Conservation (phyloP, 345 rosid genomes). For the Syzygium aromaticum region DNA sequence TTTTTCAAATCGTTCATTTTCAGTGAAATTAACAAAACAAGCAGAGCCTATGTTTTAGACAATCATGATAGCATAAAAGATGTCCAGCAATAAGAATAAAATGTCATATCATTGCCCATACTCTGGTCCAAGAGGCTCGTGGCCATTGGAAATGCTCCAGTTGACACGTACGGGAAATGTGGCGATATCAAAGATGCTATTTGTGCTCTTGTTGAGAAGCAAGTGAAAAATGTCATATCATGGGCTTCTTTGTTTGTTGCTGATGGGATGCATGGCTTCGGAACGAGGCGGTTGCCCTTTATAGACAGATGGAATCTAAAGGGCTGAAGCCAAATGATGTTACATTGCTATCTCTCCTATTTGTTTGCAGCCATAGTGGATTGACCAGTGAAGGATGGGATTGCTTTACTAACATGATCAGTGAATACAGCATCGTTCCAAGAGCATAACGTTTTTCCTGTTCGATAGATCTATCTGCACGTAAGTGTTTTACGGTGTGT, state of each 20-base stretch:
- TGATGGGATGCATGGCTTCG: conserved; percentile 56
- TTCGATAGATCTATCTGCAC: conserved; percentile 59
- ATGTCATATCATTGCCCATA: no score
- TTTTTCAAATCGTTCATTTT: no score
- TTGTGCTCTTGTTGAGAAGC: conserved; percentile 38
- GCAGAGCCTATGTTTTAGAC: background rate
- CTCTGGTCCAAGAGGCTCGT: no score
- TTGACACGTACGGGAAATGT: conserved; percentile 73
- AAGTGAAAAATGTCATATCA: conserved; percentile 48
- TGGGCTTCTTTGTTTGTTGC: conserved; percentile 69
- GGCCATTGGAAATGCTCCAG: conserved; percentile 48
- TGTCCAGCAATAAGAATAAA: no score
- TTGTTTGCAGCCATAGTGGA: conserved; percentile 67
- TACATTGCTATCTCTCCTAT: conserved; percentile 57
- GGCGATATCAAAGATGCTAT: conserved; percentile 55
- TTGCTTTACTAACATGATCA: conserved; percentile 44
- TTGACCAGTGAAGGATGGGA: conserved; percentile 44
- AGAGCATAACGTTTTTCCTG: conserved; percentile 58
- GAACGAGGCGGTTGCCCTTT: conserved; percentile 43
- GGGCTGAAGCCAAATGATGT: conserved; percentile 54
- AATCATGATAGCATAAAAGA: background rate
- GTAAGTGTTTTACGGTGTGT: background rate
- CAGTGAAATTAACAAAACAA: no score
- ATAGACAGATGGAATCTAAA: conserved; percentile 40
- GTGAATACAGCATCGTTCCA: conserved; percentile 33